Evolutionary conservation across 225 moss, liverwort and hornwort species (phyloP).

Genomic region (Thuidium tamariscinum): DNA sequence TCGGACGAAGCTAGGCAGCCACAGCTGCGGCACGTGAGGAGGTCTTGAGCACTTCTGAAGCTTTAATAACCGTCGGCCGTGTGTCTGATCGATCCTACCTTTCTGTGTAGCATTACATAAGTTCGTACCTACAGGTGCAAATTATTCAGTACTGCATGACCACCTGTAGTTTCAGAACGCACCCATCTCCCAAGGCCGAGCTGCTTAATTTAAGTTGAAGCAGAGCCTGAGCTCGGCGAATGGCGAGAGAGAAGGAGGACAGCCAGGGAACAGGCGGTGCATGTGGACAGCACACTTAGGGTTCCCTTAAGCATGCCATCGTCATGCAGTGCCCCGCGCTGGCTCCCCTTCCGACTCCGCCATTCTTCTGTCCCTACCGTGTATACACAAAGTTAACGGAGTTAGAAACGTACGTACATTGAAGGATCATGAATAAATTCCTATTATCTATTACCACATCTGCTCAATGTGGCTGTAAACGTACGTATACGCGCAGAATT

Average conservation of each 20-base stretch:
- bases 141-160: background rate
- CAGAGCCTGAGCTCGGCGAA: background rate
- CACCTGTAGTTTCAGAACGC: background rate
- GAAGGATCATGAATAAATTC: background rate
- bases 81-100: background rate
- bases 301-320: slow-evolving; percentile 27
- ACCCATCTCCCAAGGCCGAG: too few relatives aligned
- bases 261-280: slow-evolving; percentile 99
- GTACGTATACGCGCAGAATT: background rate
- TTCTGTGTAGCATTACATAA: background rate
- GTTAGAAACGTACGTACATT: background rate
- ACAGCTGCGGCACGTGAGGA: too few relatives aligned
- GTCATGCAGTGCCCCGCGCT: slow-evolving; percentile 70
- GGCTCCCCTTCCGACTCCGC: slow-evolving; percentile 17
- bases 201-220: background rate
- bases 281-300: slow-evolving; percentile 54
- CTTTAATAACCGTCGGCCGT: too few relatives aligned
- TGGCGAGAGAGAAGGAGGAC: background rate
- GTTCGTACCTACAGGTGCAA: background rate
- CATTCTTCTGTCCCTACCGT: background rate
- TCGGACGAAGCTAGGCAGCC: too few relatives aligned
- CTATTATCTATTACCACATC: background rate
- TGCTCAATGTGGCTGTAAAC: background rate
- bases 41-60: background rate
- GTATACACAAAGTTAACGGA: background rate